Base-by-base conservation (phyloP, 148 eudicot species). In the Suaeda aralocaspica region DNA sequence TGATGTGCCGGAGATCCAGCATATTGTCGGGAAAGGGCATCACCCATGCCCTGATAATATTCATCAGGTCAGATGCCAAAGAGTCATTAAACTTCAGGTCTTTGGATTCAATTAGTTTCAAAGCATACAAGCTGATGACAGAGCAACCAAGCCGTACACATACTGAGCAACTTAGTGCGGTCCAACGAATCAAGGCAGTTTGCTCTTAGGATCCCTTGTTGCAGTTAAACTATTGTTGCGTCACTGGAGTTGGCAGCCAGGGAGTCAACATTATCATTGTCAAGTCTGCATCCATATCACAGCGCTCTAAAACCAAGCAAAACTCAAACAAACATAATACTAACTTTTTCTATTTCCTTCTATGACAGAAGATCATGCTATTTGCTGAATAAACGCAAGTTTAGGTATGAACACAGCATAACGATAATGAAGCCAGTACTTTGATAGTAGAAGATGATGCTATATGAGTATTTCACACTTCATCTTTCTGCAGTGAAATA, bases 1-100 rank as follows among this genome's bases (percentile, higher is more conserved):
- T 87, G 92, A 72, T 91, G 99, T 30, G 99, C 97, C 22, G 99
- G 85, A 34, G 99, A 94, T 55, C 99, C 99, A 70, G 96, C 96
- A 78, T 94, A 91, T 59, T 94, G 99, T 58, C 78, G 74, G 12
- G 99, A 87, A 69, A 94, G 82, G 15, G 87, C 86, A 80, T 94
- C 92, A 25, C 97, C 99, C 85, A 94, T 92, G 60, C 74, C 82
- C 78, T 94, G 93, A 76, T 82, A 94, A 81, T 34, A 56, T 69
- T 77, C 97, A 94, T 87, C 34, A 94, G 53, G 21, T 86, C 84
- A 77, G 78, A 74, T 16, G 90, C 90, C 77, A 94, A 78, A 68
- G 85, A 67, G 69, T 80, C 76, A 66, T 85, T 85, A 56, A 86
- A 72, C 64, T 76, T 84, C 64, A 82, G 67, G 55, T 31, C 72